Evolutionary conservation across 306 rosid species (phyloP), one percentile per base, ranked within the genome.

Genomic region (Rosa lucieae): DNA sequence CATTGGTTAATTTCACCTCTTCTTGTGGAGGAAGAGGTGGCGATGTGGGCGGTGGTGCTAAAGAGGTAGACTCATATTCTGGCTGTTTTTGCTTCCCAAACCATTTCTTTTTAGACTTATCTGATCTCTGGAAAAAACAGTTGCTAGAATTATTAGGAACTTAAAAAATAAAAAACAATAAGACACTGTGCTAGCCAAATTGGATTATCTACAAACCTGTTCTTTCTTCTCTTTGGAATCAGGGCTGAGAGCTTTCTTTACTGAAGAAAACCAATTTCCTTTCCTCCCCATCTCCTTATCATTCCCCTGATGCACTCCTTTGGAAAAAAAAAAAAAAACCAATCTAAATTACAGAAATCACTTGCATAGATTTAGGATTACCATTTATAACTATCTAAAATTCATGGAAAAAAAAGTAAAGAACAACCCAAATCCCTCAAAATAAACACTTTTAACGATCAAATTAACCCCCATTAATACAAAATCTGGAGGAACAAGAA

Each of bases 181-280:
- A 17, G 67, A 49, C 67, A 21, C 65, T 26, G 15, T 43, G 40
- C 56, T 17, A 46, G 68, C 47, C 7, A 39, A 72, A 13, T 52
- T 32, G 59, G 68, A 79, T 58, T 23, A 44, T 58, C 80, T 71
- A 42, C 85, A 82, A 80, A 94, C 97, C 91, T 88, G 88, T 44
- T 75, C 81, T 72, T 82, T 89, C 86, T 74, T 88, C 86, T 87
- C 94, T 88, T 95, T 95, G 78, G 99, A 79, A 32, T 90, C 89
- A 46, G 99, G 98, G 78, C 98, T 96, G 86, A 96, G 91, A 81
- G 96, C 98, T 86, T 96, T 96, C 92, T 88, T 96, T 85, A 96
- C 97, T 46, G 75, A 70, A 78, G 99, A 93, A 89, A 96, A 93
- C 98, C 98, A 96, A 84, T 82, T 91, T 86, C 96, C 97, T 81